phyloP scores from a whole-genome alignment of 495 filamentous ascomycete genomes.

The Evansstolkia leycettana region DNA sequence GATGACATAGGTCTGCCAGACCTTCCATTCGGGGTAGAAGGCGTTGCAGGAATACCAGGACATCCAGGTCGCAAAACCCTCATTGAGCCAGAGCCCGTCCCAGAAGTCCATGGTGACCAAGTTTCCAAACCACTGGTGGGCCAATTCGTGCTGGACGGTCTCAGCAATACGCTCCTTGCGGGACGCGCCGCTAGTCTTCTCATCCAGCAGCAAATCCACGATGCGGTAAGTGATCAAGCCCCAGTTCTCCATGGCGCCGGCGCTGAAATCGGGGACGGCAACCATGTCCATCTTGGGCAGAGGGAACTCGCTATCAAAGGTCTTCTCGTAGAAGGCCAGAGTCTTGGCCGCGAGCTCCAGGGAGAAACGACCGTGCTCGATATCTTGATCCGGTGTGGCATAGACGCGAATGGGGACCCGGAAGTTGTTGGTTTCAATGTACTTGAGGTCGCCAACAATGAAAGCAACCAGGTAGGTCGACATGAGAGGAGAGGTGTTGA shows the following conservation, averaged over 20 bases:
- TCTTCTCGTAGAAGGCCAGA: constrained; percentile 41
- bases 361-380: constrained; percentile 54
- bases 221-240: constrained; percentile 90
- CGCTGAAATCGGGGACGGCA: constrained; percentile 86
- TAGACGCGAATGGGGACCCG: constrained; percentile 53
- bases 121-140: constrained; percentile 99
- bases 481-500: constrained; percentile 55
- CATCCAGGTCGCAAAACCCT: constrained; percentile 95
- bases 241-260: constrained; percentile 99
- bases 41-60: constrained; percentile 46
- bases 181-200: constrained; percentile 83
- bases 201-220: constrained; percentile 83
- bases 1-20: constrained; percentile 92
- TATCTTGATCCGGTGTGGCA: constrained; percentile 49
- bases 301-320: constrained; percentile 41
- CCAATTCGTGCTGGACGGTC: constrained; percentile 91
- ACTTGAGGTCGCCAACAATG: constrained; percentile 54
- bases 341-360: constrained; percentile 50
- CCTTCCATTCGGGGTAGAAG: constrained; percentile 97
- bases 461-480: constrained; percentile 60
- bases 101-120: constrained; percentile 99
- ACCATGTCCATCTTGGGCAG: constrained; percentile 96
- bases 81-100: constrained; percentile 97
- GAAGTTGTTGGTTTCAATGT: constrained; percentile 52
- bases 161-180: constrained; percentile 88